These are phyloP conservation scores for Mixia osmundae DNA, from an alignment of 1,284 basidiomycete genomes.

Conservation along the genomic window DNA sequence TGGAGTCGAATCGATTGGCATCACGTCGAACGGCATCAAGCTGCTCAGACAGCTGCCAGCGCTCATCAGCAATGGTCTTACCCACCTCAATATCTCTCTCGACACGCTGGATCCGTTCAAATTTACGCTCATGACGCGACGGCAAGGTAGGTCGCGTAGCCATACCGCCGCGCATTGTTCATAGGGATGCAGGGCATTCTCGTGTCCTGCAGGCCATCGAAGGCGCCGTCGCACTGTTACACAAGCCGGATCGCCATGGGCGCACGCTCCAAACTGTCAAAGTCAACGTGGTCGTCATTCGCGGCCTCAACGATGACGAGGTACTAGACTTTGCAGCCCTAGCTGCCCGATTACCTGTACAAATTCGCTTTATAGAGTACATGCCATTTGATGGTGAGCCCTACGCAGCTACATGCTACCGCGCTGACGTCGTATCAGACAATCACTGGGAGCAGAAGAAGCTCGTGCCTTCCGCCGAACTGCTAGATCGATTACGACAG, in stretches of 20 bases:
- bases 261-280: slow-evolving; percentile 37
- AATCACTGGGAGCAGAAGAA: slow-evolving; percentile 65
- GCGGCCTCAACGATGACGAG: slow-evolving; percentile 55
- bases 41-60: slow-evolving; percentile 44
- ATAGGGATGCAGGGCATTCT: slow-evolving; percentile 33
- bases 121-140: slow-evolving; percentile 62
- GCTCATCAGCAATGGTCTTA: slow-evolving; percentile 45
- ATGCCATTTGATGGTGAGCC: slow-evolving; percentile 65
- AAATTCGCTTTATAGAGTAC: slow-evolving; percentile 70
- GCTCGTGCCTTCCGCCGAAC: slow-evolving; percentile 45
- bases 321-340: slow-evolving; percentile 51
- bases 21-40: slow-evolving; percentile 63
- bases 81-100: slow-evolving; percentile 58
- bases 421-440: slow-evolving; percentile 26
- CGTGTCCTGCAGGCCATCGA: slow-evolving; percentile 47
- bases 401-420: not conserved
- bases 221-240: slow-evolving; percentile 29
- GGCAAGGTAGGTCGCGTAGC: slow-evolving; percentile 21
- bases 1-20: slow-evolving; percentile 51
- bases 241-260: slow-evolving; percentile 13
- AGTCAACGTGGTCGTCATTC: slow-evolving; percentile 59
- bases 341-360: slow-evolving; percentile 37
- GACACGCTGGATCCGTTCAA: slow-evolving; percentile 71
- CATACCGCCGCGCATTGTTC: not conserved
- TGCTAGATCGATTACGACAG: slow-evolving; percentile 30